A percentile compares a stretch with the other conserved stretches of the same genome.
Conservation (phyloP, 1,139 yeast genomes). For the Geotrichum aggregatum region DNA sequence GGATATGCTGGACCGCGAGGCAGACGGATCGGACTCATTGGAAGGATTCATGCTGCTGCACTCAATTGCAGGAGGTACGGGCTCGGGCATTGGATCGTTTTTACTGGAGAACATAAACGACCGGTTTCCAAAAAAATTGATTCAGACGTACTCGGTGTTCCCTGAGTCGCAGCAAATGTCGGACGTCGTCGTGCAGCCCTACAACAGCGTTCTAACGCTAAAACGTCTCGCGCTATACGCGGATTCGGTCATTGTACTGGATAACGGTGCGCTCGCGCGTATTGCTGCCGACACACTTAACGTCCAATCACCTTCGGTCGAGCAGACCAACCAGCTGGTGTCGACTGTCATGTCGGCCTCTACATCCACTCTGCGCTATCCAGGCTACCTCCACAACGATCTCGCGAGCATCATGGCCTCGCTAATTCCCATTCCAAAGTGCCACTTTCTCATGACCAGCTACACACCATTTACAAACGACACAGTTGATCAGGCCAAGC, state of each 20-base stretch:
- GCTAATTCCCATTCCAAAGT: constrained; percentile 80
- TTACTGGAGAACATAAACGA: constrained; percentile 75
- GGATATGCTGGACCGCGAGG: constrained; percentile 83
- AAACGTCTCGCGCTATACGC: constrained; percentile 77
- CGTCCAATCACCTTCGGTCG: constrained; percentile 49
- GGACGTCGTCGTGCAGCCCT: constrained; percentile 96
- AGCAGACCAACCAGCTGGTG: constrained; percentile 78
- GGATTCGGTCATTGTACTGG: constrained; percentile 83
- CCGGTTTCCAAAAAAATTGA: constrained; percentile 73
- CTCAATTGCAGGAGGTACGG: constrained; percentile 98
- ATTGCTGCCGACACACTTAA: constrained; percentile 55
- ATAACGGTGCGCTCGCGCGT: constrained; percentile 75
- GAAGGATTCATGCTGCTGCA: constrained; percentile 89
- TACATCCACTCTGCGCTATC: constrained; percentile 85
- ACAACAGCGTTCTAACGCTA: constrained; percentile 78
- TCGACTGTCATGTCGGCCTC: constrained; percentile 79
- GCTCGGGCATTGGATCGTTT: constrained; percentile 89
- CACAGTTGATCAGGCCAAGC: constrained; percentile 53
- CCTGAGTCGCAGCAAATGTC: constrained; percentile 72
- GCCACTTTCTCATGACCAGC: constrained; percentile 81
- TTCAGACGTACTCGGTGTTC: constrained; percentile 82
- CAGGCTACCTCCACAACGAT: constrained; percentile 87
- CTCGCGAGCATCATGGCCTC: constrained; percentile 78
- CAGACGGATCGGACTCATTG: constrained; percentile 84
- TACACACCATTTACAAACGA: constrained; percentile 81